phyloP scores from a whole-genome alignment of 2,329 filamentous ascomycete species.

The Bipolaris victoriae region DNA sequence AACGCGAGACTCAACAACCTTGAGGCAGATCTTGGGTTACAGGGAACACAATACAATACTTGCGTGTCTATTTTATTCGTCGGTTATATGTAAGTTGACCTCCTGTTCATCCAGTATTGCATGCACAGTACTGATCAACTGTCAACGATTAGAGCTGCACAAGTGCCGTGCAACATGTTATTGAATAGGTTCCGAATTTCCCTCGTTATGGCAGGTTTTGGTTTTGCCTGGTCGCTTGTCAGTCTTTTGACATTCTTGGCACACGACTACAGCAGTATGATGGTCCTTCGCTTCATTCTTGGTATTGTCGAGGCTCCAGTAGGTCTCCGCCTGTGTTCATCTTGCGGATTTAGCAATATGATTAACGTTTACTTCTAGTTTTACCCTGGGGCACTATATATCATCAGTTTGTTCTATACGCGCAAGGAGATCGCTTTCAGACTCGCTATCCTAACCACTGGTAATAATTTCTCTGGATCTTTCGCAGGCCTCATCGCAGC shows the following conservation, averaged over 20 bases:
- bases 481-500: conserved; percentile 53
- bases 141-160: conserved; percentile 30
- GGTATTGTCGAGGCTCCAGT: conserved; percentile 36
- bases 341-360: not conserved
- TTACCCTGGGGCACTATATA: conserved; percentile 43
- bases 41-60: conserved; percentile 64
- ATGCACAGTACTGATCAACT: conserved; percentile 27
- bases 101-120: conserved; percentile 10
- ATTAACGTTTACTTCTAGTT: conserved; percentile 12
- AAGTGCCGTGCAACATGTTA: conserved; percentile 53
- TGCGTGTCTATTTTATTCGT: conserved; percentile 67
- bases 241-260: conserved; percentile 29
- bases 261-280: conserved; percentile 10
- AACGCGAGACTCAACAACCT: conserved; percentile 53
- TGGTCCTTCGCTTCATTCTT: conserved; percentile 32
- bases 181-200: conserved; percentile 43
- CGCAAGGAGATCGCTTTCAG: conserved; percentile 44
- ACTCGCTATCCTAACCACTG: conserved; percentile 47
- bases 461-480: conserved; percentile 48
- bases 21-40: conserved; percentile 27
- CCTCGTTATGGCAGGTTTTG: conserved; percentile 41
- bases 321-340: not conserved
- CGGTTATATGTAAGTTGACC: conserved; percentile 32
- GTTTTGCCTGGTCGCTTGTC: conserved; percentile 43
- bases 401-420: conserved; percentile 48